Conservation (phyloP, 2,329 filamentous ascomycete species). For the Fusarium heterosporum region DNA sequence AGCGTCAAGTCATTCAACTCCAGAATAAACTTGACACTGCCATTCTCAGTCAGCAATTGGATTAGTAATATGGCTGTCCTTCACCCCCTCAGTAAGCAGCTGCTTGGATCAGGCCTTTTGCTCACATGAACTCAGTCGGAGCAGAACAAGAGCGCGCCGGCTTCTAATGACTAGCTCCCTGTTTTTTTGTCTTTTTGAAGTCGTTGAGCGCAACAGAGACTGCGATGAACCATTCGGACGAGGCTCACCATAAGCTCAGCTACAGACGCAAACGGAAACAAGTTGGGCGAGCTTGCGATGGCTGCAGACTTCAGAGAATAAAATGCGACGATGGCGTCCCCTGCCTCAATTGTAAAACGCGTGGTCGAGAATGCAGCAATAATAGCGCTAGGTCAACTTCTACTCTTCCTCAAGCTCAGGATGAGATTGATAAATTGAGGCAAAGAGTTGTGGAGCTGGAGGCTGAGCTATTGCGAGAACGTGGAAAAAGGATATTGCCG, state of each 20-base stretch:
- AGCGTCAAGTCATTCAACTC: no score
- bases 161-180: neutral
- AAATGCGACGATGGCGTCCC: slow-evolving; percentile 27
- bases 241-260: neutral
- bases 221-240: neutral
- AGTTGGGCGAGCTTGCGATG: slow-evolving; percentile 29
- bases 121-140: neutral
- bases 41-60: neutral
- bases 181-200: no score
- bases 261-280: slow-evolving; percentile 32
- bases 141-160: neutral
- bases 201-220: neutral
- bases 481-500: fast-evolving
- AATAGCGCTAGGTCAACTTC: neutral
- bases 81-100: neutral
- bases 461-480: neutral
- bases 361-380: slow-evolving; percentile 11
- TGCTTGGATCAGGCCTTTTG: neutral
- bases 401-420: slow-evolving; percentile 16
- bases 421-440: slow-evolving; percentile 14
- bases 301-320: slow-evolving; percentile 23
- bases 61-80: neutral
- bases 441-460: slow-evolving; percentile 1
- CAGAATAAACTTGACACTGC: no score
- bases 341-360: slow-evolving; percentile 25